Evolutionary conservation across 139 green algal species (phyloP).

Genomic region (Coccomyxa sp.): DNA sequence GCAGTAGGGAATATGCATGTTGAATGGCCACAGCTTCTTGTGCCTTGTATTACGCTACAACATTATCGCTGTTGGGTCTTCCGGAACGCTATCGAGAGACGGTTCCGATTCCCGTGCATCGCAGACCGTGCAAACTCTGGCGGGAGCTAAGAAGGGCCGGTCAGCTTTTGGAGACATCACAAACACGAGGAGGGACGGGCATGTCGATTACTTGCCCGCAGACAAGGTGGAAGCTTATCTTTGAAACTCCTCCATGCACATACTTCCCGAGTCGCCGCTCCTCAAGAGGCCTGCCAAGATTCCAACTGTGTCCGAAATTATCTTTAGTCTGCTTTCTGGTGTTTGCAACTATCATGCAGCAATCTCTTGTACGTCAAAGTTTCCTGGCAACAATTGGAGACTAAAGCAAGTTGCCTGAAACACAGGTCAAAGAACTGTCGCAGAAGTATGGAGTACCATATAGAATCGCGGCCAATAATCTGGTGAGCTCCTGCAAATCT

Average conservation of each 20-base stretch:
- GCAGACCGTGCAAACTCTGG: background rate
- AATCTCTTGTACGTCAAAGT: background rate
- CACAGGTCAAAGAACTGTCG: too few species aligned
- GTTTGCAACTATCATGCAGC: background rate
- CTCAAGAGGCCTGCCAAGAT: background rate
- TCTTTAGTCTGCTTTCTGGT: background rate
- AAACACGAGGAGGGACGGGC: background rate
- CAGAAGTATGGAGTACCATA: too few species aligned
- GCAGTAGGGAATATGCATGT: too few species aligned
- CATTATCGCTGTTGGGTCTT: too few species aligned
- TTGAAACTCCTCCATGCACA: background rate
- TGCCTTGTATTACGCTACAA: too few species aligned
- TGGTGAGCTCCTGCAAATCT: too few species aligned
- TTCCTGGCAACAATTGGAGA: background rate
- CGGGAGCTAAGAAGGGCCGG: constrained; percentile 13
- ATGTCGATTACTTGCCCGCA: background rate
- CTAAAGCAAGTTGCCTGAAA: too few species aligned
- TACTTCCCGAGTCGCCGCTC: background rate
- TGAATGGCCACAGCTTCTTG: too few species aligned
- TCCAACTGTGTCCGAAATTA: background rate
- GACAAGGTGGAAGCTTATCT: constrained; percentile 3
- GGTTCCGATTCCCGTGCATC: too few species aligned
- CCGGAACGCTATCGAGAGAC: too few species aligned
- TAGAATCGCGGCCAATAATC: too few species aligned
- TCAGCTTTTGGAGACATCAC: constrained; percentile 26